These are phyloP conservation scores for Thraustochytrium striatum DNA, from an alignment of 352 stramenopile species.

Conservation along the genomic window DNA sequence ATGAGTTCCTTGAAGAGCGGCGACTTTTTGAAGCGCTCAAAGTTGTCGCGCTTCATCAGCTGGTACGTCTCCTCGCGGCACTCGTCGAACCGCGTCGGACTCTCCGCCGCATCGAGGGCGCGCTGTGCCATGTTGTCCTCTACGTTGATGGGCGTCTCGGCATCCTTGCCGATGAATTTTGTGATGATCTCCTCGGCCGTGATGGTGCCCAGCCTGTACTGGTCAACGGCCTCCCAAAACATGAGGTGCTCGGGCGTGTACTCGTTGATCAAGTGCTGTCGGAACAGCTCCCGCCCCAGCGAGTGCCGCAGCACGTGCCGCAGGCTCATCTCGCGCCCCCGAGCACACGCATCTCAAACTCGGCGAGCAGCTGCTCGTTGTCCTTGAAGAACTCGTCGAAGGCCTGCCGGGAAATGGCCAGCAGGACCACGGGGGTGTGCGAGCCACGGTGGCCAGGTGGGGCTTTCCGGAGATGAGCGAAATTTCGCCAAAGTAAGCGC, in stretches of 20 bases:
- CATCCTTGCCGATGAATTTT: slow-evolving; percentile 24
- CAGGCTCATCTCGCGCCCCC: background rate
- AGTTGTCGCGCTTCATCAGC: slow-evolving; percentile 49
- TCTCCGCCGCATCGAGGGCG: background rate
- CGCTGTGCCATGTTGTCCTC: background rate
- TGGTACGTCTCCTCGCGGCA: slow-evolving; percentile 19
- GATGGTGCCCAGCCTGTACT: background rate
- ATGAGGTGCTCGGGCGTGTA: slow-evolving; percentile 5
- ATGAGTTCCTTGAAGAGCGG: slow-evolving; percentile 26
- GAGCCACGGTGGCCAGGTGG: slow-evolving; percentile 16
- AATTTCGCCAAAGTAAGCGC: slow-evolving; percentile 43
- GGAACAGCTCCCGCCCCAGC: slow-evolving; percentile 22
- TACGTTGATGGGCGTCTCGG: slow-evolving; percentile 20
- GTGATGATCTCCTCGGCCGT: background rate
- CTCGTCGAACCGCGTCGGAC: slow-evolving; percentile 12
- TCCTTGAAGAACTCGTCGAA: slow-evolving; percentile 24
- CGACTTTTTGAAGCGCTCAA: slow-evolving; percentile 43
- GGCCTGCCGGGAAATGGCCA: background rate
- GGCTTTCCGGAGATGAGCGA: slow-evolving; percentile 4
- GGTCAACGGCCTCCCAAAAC: background rate
- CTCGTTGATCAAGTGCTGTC: slow-evolving; percentile 13
- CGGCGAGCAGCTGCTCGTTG: background rate
- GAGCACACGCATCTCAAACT: slow-evolving; percentile 31
- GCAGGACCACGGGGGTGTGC: background rate
- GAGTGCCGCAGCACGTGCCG: background rate